A percentile compares a stretch with the other conserved stretches of the same genome.
Evolutionary conservation across 2,329 filamentous ascomycete species (phyloP).

Genomic region (Cladosporium sp.): DNA sequence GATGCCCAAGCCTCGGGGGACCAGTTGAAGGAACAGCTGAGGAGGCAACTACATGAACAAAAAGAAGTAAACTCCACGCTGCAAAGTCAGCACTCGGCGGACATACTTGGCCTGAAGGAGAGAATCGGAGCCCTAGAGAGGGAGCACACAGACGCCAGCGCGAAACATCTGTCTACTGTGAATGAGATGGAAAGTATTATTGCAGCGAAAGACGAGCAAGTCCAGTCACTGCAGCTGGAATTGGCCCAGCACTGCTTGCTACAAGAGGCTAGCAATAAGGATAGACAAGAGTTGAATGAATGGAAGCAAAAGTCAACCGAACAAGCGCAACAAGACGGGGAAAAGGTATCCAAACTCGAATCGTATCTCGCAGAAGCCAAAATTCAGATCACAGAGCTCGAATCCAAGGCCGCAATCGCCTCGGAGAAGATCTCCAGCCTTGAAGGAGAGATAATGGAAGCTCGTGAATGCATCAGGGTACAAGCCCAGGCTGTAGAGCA

Average conservation of each 20-base stretch:
- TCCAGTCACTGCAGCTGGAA: background rate
- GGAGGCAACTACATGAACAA: background rate
- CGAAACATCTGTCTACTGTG: background rate
- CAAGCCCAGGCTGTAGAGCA: background rate
- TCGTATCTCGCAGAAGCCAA: background rate
- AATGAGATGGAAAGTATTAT: background rate
- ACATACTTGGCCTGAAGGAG: background rate
- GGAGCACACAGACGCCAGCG: background rate
- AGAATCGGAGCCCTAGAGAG: background rate
- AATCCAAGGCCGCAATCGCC: background rate
- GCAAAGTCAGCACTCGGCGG: slow-evolving; percentile 2
- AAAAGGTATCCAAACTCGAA: background rate
- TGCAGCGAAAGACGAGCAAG: background rate
- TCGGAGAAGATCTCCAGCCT: background rate
- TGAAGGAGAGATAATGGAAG: too few relatives aligned
- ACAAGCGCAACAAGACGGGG: background rate
- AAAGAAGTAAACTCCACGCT: background rate
- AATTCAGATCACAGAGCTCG: background rate
- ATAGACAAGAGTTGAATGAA: background rate
- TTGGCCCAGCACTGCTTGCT: background rate
- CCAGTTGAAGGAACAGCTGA: background rate
- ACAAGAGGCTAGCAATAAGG: background rate
- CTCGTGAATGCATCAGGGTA: background rate
- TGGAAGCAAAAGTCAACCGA: background rate
- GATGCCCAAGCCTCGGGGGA: background rate